phyloP scores from a whole-genome alignment of 2,329 filamentous ascomycete genomes.

The Beauveria medogensis region DNA sequence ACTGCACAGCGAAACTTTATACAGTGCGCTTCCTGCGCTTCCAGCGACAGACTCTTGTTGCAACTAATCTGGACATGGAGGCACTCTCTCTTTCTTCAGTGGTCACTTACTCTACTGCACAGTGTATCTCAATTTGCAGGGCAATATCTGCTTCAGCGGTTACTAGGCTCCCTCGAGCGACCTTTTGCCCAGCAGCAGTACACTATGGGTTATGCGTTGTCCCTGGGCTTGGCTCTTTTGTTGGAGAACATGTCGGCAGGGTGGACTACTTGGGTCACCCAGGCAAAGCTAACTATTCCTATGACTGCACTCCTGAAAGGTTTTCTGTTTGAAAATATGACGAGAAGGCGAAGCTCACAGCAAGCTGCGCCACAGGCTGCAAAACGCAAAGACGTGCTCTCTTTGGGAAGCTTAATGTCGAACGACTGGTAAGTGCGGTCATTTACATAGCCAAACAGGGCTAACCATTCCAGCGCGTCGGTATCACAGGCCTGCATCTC shows the following conservation, averaged over 20 bases:
- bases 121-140: not conserved
- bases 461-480: not conserved
- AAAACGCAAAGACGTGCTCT: not conserved
- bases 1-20: not conserved
- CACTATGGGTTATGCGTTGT: slow-evolving; percentile 45
- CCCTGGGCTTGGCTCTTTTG: slow-evolving; percentile 42
- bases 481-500: not conserved
- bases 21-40: not conserved
- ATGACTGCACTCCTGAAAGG: slow-evolving; percentile 4
- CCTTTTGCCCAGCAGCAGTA: slow-evolving; percentile 42
- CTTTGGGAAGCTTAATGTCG: slow-evolving; percentile 1
- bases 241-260: slow-evolving; percentile 33
- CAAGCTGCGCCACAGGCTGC: not conserved
- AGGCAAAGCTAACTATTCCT: not conserved
- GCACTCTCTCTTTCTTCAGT: not conserved
- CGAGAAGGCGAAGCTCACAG: not conserved
- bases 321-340: slow-evolving; percentile 11
- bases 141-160: not conserved
- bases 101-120: slow-evolving; percentile 2
- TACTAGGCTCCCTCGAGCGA: slow-evolving; percentile 1
- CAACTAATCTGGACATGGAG: not conserved
- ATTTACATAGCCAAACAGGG: not conserved
- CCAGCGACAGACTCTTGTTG: not conserved
- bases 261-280: slow-evolving; percentile 6
- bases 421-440: not conserved